These are phyloP conservation scores for Sutorius australiensis DNA, from an alignment of 768 basidiomycete species.

Conservation along the genomic window DNA sequence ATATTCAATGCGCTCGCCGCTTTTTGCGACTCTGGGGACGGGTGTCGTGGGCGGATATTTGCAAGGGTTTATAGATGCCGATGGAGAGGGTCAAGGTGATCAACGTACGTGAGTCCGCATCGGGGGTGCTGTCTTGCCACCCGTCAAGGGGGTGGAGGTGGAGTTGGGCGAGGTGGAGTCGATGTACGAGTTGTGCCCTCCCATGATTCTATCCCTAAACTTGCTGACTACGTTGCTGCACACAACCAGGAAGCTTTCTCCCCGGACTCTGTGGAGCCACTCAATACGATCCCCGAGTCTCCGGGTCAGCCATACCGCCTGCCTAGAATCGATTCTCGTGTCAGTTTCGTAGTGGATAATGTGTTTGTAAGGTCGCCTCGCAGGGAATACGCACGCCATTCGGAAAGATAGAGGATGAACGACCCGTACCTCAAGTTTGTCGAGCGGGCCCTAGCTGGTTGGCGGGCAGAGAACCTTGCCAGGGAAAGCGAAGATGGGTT, in stretches of 20 bases:
- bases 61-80: constrained; percentile 75
- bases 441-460: constrained; percentile 78
- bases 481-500: constrained; percentile 50
- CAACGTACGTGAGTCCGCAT: constrained; percentile 56
- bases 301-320: constrained; percentile 78
- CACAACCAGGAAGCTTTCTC: constrained; percentile 66
- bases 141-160: constrained; percentile 75
- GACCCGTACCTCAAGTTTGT: constrained; percentile 82
- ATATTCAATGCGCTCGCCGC: constrained; percentile 77
- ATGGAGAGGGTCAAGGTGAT: constrained; percentile 85
- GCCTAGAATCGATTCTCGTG: constrained; percentile 78
- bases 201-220: constrained; percentile 83
- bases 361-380: constrained; percentile 75
- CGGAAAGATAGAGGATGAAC: constrained; percentile 83
- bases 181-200: constrained; percentile 72
- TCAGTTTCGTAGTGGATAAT: constrained; percentile 82
- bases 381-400: constrained; percentile 69
- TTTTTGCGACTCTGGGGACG: constrained; percentile 79
- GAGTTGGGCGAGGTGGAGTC: constrained; percentile 89
- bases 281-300: constrained; percentile 74
- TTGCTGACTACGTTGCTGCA: constrained; percentile 82
- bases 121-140: constrained; percentile 38
- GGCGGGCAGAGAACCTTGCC: constrained; percentile 75
- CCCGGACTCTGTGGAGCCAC: constrained; percentile 55
- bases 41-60: constrained; percentile 70